Base-by-base conservation (phyloP, 1,284 basidiomycete species). In the Puccinia hordei region DNA sequence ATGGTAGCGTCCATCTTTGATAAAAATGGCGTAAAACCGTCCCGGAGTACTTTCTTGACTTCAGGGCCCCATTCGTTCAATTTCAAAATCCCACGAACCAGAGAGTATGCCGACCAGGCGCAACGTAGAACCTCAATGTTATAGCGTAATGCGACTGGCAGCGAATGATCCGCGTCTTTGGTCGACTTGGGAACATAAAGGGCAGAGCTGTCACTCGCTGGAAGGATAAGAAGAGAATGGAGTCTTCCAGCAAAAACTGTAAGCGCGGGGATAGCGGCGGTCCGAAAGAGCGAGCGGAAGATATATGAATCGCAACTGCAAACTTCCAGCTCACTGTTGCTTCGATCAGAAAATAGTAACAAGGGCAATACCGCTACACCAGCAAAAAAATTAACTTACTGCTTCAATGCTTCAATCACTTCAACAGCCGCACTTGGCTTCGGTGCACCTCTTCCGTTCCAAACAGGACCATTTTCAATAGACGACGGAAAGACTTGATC, bases 291-390 rank as follows among this genome's bases (percentile, higher is more conserved):
- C 24, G 76, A 66, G 22, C 76, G 63, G 17, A 71, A 68, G 15
- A 78, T 78, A n/a, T 78, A 78, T 15, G 51, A 78, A 46, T 78
- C 76, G 17, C 49, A 71, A 41, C 76, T 78, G n/a, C 46, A 33
- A 59, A 78, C 66, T 38, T 65, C 53, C 19, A 78, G 27, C 76
- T 78, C 76, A 57, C 76, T 78, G 49, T 38, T 15, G 22, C 22
- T 66, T 5, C n/a, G 22, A 19, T 66, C 63, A 66, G 38, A 41
- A 19, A 72, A 30, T 24, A 13, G 33, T 55, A 17, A 4, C 46
- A 30, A 19, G 22, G 6, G 33, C 8, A 57, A 5, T 9, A 59
- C 17, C 19, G n/a, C 3, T 27, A 35, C 55, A 55, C 12, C 49
- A 49, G 53, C 22, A 44, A 22, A 24, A 38, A 17, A 63, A 53